phyloP scores from a whole-genome alignment of 352 stramenopile species.

The Globisporangium alternatum region DNA sequence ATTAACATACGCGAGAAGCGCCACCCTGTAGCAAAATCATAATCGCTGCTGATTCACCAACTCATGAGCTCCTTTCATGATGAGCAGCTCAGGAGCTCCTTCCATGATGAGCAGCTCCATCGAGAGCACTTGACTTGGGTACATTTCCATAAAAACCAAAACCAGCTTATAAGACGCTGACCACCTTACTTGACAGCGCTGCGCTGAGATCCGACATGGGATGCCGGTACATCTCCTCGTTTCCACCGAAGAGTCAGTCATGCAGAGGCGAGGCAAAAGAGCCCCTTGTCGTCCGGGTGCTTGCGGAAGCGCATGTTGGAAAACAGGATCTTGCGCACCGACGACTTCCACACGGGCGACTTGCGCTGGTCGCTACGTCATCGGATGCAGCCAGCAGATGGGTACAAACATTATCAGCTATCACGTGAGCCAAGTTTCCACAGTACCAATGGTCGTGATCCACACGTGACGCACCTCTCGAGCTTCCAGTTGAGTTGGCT shows the following conservation, averaged over 20 bases:
- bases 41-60: background rate
- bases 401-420: background rate
- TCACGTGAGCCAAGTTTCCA: background rate
- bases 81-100: background rate
- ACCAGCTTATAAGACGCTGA: conserved; percentile 1
- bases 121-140: background rate
- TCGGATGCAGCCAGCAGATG: conserved; percentile 8
- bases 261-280: conserved; percentile 63
- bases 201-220: background rate
- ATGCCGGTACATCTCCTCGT: background rate
- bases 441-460: background rate
- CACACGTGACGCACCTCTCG: conserved; percentile 45
- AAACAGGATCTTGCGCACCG: conserved; percentile 88
- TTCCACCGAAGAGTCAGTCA: conserved; percentile 20
- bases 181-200: background rate
- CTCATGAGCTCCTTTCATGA: background rate
- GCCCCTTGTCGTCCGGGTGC: conserved; percentile 62
- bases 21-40: background rate
- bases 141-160: background rate
- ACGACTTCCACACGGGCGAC: conserved; percentile 88
- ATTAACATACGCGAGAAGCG: background rate
- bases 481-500: conserved; percentile 90
- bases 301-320: conserved; percentile 85
- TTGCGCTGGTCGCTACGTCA: conserved; percentile 70
- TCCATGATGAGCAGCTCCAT: background rate